Evolutionary conservation across 1,284 basidiomycete genomes (phyloP).

Genomic region (Wallemia ichthyophaga): DNA sequence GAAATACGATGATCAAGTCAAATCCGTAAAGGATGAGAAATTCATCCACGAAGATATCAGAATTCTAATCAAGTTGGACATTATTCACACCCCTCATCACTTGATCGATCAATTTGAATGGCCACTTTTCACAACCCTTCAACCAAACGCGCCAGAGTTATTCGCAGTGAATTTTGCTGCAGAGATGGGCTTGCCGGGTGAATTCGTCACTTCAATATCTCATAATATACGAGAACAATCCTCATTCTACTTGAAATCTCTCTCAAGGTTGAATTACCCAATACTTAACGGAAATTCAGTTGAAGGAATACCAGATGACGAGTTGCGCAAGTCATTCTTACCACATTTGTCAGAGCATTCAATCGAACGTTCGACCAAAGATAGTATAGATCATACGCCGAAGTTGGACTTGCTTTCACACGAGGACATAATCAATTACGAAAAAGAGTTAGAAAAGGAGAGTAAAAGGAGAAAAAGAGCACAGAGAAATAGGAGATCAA

Average conservation of each 20-base stretch:
- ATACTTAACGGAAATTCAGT: not conserved
- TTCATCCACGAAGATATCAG: conserved; percentile 22
- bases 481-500: conserved; percentile 16
- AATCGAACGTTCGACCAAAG: conserved; percentile 23
- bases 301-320: conserved; percentile 33
- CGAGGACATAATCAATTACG: conserved; percentile 14
- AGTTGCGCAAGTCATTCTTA: conserved; percentile 64
- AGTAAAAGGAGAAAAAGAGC: conserved; percentile 49
- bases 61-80: conserved; percentile 77
- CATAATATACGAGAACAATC: conserved; percentile 92
- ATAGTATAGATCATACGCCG: not conserved
- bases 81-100: conserved; percentile 75
- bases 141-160: conserved; percentile 45
- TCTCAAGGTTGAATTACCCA: conserved; percentile 25
- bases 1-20: conserved; percentile 11
- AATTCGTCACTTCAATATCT: conserved; percentile 85
- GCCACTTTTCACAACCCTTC: conserved; percentile 41
- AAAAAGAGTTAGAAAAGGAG: conserved; percentile 81
- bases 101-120: conserved; percentile 95
- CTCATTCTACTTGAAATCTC: conserved; percentile 62
- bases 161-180: conserved; percentile 66
- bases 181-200: conserved; percentile 67
- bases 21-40: conserved; percentile 13
- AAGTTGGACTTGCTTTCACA: conserved; percentile 20
- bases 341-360: conserved; percentile 35